These are phyloP conservation scores for Salix exigua DNA, from an alignment of 345 rosid species.

Conservation along the genomic window DNA sequence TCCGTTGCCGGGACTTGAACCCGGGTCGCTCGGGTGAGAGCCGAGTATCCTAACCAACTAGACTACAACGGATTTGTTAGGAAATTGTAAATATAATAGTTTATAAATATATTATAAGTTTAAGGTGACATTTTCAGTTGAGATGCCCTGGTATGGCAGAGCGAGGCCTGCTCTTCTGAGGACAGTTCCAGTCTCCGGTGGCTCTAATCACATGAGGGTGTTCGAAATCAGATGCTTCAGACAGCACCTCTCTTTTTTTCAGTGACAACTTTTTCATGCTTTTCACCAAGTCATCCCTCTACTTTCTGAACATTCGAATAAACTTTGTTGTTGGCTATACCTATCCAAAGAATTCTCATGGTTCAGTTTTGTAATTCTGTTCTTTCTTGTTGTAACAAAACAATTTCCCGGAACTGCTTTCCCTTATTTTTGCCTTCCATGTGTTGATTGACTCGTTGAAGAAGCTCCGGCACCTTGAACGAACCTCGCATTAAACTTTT, in stretches of 20 bases:
- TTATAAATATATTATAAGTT: too few species aligned
- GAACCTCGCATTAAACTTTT: constrained; percentile 3
- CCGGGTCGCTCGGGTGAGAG: constrained; percentile 75
- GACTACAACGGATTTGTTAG: constrained; percentile 32
- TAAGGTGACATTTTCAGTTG: too few species aligned
- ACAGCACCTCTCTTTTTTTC: constrained; percentile 39
- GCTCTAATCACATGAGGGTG: constrained; percentile 24
- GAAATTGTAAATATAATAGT: too few species aligned
- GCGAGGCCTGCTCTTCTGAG: constrained; percentile 34
- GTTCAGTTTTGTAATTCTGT: constrained; percentile 18
- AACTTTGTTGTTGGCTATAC: constrained; percentile 21
- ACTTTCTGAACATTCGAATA: constrained; percentile 25
- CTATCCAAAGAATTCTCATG: constrained; percentile 18
- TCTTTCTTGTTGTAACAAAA: constrained; percentile 51
- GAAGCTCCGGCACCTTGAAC: constrained; percentile 3
- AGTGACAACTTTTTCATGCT: constrained; percentile 7
- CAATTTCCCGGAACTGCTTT: constrained; percentile 32
- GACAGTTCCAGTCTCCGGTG: constrained; percentile 75
- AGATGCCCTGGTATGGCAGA: too few species aligned
- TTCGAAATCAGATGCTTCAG: constrained; percentile 50
- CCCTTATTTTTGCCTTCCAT: constrained; percentile 7
- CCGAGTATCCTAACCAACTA: constrained; percentile 74
- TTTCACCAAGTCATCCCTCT: constrained; percentile 17
- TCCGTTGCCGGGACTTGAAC: constrained; percentile 74
- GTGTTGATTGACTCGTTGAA: constrained; percentile 5